A percentile compares a stretch with the other conserved stretches of the same genome.
These are phyloP conservation scores for Wickerhamomyces alni DNA, from an alignment of 805 yeast genomes.

Conservation along the genomic window DNA sequence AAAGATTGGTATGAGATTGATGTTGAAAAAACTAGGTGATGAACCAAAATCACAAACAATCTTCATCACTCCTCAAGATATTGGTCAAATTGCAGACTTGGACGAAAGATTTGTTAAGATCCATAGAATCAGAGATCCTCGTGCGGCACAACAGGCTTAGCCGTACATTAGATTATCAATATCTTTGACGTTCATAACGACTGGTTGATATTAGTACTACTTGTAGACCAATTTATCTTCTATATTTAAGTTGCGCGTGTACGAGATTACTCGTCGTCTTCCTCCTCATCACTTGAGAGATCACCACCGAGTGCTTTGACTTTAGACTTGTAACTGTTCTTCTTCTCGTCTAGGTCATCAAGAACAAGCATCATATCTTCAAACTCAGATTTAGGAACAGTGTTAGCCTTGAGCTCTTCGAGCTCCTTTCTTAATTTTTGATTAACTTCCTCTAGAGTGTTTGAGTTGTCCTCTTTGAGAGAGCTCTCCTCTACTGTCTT, in stretches of 20 bases:
- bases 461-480: not conserved
- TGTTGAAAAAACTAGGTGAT: slow-evolving; percentile 60
- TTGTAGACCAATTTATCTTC: too few relatives aligned
- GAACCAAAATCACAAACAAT: slow-evolving; percentile 76
- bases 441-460: slow-evolving; percentile 6
- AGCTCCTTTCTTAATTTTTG: slow-evolving; percentile 18
- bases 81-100: slow-evolving; percentile 54
- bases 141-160: slow-evolving; percentile 6
- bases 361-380: slow-evolving; percentile 76
- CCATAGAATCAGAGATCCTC: slow-evolving; percentile 49
- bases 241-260: too few relatives aligned
- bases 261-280: slow-evolving; percentile 61
- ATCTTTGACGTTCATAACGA: too few relatives aligned
- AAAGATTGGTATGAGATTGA: slow-evolving; percentile 66
- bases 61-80: slow-evolving; percentile 91
- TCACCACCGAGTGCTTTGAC: slow-evolving; percentile 50
- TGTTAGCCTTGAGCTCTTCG: slow-evolving; percentile 8
- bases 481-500: not conserved
- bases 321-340: slow-evolving; percentile 47
- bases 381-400: slow-evolving; percentile 45
- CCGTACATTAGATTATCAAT: too few relatives aligned
- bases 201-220: too few relatives aligned
- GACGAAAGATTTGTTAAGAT: slow-evolving; percentile 58
- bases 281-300: slow-evolving; percentile 67
- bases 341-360: slow-evolving; percentile 70